Conservation (phyloP, 345 rosid genomes). For the Populus deltoides region DNA sequence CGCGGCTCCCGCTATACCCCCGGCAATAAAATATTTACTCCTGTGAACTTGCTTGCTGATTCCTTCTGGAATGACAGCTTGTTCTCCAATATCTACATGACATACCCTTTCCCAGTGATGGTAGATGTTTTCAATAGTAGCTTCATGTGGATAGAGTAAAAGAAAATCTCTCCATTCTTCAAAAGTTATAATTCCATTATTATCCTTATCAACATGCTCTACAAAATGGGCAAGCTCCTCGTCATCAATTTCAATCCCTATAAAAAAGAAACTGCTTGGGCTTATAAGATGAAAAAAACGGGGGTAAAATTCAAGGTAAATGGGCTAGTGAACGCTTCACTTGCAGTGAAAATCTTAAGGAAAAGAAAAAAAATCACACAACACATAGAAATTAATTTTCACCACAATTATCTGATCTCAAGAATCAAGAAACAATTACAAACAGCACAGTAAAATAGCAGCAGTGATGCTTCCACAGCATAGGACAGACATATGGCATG, state of each 20-base stretch:
- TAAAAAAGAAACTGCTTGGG: constrained; percentile 24
- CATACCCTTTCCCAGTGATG: constrained; percentile 86
- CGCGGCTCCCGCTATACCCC: constrained; percentile 87
- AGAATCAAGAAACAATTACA: background rate
- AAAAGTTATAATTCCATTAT: constrained; percentile 81
- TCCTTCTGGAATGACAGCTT: constrained; percentile 77
- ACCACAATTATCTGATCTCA: background rate
- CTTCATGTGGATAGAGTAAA: constrained; percentile 86
- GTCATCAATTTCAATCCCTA: constrained; percentile 65
- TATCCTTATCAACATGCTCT: constrained; percentile 90
- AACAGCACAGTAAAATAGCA: background rate
- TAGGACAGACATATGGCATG: background rate
- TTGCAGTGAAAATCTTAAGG: background rate
- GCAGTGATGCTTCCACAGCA: background rate
- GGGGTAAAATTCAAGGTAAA: background rate
- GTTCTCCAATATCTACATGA: constrained; percentile 87
- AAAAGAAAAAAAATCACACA: background rate
- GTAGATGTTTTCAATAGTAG: constrained; percentile 85
- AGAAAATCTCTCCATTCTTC: constrained; percentile 98
- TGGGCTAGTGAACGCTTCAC: background rate
- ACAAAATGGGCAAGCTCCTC: constrained; percentile 86
- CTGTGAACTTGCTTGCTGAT: constrained; percentile 72
- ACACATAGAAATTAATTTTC: background rate
- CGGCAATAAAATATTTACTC: constrained; percentile 81
- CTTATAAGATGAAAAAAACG: constrained; percentile 27